phyloP scores from a whole-genome alignment of 768 basidiomycete species.

The Tulasnella sp. region DNA sequence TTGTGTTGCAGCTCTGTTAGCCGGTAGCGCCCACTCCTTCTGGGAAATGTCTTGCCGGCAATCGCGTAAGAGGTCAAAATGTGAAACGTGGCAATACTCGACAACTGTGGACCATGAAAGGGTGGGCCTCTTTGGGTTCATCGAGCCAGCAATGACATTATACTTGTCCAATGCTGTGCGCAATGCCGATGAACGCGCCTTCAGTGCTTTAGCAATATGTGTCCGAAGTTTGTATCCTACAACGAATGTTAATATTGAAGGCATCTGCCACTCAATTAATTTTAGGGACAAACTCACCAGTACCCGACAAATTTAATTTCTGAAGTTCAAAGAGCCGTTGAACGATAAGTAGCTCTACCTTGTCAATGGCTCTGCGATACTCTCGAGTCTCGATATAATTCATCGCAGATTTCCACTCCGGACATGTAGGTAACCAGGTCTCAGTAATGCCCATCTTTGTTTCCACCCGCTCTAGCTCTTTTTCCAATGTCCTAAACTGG shows the following conservation, averaged over 20 bases:
- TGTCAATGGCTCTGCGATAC: neutral
- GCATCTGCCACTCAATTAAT: too few relatives aligned
- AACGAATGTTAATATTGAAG: too few relatives aligned
- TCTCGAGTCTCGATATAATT: neutral
- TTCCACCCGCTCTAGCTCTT: constrained; percentile 22
- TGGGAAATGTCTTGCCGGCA: constrained; percentile 21
- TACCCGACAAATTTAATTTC: neutral
- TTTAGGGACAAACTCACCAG: neutral
- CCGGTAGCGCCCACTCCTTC: constrained; percentile 26
- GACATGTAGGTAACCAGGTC: constrained; percentile 22
- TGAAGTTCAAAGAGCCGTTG: constrained; percentile 6
- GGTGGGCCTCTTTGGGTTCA: too few relatives aligned
- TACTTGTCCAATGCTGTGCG: constrained; percentile 24
- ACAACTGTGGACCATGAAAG: constrained; percentile 21
- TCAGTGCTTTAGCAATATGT: constrained; percentile 26
- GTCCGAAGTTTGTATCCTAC: constrained; percentile 25
- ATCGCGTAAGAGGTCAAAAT: constrained; percentile 25
- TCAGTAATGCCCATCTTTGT: constrained; percentile 21
- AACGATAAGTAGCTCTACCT: constrained; percentile 2
- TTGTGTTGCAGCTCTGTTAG: neutral
- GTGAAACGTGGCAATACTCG: constrained; percentile 22
- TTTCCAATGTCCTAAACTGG: constrained; percentile 25
- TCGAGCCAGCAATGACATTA: constrained; percentile 24
- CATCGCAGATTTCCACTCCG: constrained; percentile 20
- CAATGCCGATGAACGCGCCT: constrained; percentile 22